A percentile compares a stretch with the other conserved stretches of the same genome.
Evolutionary conservation across 208 protist genomes (phyloP).

Genomic region (Leishmania arabica): DNA sequence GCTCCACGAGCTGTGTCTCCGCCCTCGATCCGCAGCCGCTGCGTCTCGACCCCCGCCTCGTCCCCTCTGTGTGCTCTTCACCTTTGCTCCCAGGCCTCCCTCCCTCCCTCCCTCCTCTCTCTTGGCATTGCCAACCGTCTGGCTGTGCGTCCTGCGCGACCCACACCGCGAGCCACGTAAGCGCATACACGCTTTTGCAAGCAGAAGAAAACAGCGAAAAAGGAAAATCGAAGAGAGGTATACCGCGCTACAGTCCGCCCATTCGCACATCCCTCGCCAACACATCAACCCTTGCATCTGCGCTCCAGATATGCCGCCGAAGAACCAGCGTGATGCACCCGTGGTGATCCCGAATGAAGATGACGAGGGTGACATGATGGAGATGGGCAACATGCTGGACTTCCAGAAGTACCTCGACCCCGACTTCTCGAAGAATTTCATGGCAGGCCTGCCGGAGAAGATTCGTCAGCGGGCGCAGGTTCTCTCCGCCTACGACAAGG

Average conservation of each 20-base stretch:
- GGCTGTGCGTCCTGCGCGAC: not conserved
- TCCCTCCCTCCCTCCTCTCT: not conserved
- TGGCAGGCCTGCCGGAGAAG: constrained; percentile 79
- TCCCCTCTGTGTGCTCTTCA: not conserved
- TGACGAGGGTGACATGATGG: constrained; percentile 41
- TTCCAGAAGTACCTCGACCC: constrained; percentile 74
- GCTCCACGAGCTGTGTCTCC: not conserved
- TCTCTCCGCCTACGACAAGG: constrained; percentile 72
- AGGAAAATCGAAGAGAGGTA: not conserved
- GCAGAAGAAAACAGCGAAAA: not conserved
- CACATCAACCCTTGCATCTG: not conserved
- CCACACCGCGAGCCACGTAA: not conserved
- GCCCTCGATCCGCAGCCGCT: not conserved
- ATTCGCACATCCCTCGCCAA: constrained; percentile 11
- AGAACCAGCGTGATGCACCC: constrained; percentile 27
- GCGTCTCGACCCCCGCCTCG: not conserved
- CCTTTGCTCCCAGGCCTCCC: not conserved
- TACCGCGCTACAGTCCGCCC: not conserved
- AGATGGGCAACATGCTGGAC: constrained; percentile 33
- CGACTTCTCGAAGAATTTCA: constrained; percentile 82
- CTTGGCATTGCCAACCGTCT: not conserved
- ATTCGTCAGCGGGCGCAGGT: constrained; percentile 80
- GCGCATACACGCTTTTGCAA: not conserved
- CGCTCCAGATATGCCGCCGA: constrained; percentile 43
- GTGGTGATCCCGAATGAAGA: constrained; percentile 37